These are phyloP conservation scores for Metroxylon sagu DNA, from an alignment of 176 grass and related monocot species.

Conservation along the genomic window DNA sequence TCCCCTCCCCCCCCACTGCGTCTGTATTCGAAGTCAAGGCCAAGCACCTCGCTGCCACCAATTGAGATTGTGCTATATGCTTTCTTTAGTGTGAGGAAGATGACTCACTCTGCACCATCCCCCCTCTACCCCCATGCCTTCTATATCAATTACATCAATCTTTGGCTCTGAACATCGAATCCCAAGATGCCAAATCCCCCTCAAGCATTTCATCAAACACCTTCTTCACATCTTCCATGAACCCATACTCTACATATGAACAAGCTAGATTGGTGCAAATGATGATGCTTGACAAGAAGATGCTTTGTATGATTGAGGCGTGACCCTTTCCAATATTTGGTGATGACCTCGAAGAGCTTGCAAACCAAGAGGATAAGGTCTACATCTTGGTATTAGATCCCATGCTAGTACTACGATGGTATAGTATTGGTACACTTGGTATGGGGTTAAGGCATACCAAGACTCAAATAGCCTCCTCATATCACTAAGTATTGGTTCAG, in stretches of 20 bases:
- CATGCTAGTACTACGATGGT: too few species aligned
- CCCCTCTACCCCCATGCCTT: conserved; percentile 25
- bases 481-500: too few species aligned
- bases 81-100: conserved; percentile 79
- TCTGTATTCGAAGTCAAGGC: conserved; percentile 42
- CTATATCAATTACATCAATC: conserved; percentile 59
- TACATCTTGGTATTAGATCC: too few species aligned
- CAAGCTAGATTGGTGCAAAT: conserved; percentile 5
- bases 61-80: conserved; percentile 71
- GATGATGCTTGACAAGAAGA: conserved; percentile 5
- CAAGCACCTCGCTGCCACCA: conserved; percentile 27
- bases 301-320: neutral
- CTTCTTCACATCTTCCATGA: conserved; percentile 24
- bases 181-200: conserved; percentile 43
- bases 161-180: conserved; percentile 69
- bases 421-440: too few species aligned
- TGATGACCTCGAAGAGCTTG: neutral
- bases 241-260: conserved; percentile 40
- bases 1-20: conserved; percentile 29
- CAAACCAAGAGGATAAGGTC: conserved; percentile 1
- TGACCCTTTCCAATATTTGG: conserved; percentile 10
- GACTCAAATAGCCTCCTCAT: too few species aligned
- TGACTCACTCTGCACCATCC: conserved; percentile 27
- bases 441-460: too few species aligned
- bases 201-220: conserved; percentile 25